These are phyloP conservation scores for Paecilomyces niveus DNA, from an alignment of 2,329 filamentous ascomycete genomes.

Conservation along the genomic window DNA sequence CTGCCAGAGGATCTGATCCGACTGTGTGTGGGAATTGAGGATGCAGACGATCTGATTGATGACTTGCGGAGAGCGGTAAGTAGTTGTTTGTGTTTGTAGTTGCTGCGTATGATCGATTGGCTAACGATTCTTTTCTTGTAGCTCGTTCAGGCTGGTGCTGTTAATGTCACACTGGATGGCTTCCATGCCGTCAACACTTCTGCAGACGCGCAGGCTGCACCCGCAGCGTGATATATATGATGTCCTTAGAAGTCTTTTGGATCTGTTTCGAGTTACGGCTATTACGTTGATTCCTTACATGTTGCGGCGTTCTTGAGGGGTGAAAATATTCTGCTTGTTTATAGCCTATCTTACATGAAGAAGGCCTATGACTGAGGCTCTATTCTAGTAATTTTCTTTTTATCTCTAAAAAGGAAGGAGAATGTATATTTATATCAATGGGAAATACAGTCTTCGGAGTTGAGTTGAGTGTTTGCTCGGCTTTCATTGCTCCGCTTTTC, in stretches of 20 bases:
- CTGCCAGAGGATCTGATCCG: constrained; percentile 97
- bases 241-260: not conserved
- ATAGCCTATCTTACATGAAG: not conserved
- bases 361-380: not conserved
- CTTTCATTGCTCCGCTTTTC: not conserved
- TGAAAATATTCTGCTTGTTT: not conserved
- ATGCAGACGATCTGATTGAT: constrained; percentile 83
- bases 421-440: not conserved
- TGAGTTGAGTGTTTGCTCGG: not conserved
- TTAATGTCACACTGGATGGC: constrained; percentile 75
- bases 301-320: not conserved
- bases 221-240: not conserved
- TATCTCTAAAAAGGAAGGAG: not conserved
- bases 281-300: not conserved
- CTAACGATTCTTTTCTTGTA: constrained; percentile 28
- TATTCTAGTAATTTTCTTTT: not conserved
- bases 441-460: not conserved
- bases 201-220: not conserved
- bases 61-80: constrained; percentile 85
- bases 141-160: constrained; percentile 91
- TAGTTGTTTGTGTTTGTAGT: constrained; percentile 16
- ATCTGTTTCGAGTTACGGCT: not conserved
- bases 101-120: not conserved
- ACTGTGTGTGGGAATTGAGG: constrained; percentile 93
- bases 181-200: constrained; percentile 55